phyloP scores from a whole-genome alignment of 2,329 filamentous ascomycete species.

The Seiridium cupressi region DNA sequence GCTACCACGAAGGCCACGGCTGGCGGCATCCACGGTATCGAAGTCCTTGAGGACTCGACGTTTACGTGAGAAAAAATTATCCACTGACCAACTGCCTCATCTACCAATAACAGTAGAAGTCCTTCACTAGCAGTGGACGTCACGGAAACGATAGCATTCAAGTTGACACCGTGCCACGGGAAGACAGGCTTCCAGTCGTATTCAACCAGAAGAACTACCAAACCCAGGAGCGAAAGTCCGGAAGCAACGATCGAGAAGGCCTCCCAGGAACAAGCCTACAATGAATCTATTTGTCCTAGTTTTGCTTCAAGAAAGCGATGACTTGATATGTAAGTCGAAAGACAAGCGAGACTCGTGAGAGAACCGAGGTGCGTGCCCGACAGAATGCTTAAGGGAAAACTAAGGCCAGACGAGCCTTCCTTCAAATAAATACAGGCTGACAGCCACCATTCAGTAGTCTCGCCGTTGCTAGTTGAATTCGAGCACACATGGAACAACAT shows the following conservation, averaged over 20 bases:
- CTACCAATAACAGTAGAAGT: background rate
- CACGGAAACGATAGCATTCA: slow-evolving; percentile 2
- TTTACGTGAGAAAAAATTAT: background rate
- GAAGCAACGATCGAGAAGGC: background rate
- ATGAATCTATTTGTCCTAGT: background rate
- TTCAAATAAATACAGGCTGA: no score
- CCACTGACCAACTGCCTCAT: slow-evolving; percentile 4
- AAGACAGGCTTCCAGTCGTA: background rate
- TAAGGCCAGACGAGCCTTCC: no score
- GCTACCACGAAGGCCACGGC: slow-evolving; percentile 1
- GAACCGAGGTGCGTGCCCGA: no score
- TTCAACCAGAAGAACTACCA: background rate
- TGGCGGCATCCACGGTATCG: background rate
- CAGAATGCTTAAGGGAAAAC: no score
- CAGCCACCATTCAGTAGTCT: no score
- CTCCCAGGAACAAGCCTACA: background rate
- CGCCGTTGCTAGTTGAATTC: no score
- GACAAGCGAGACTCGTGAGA: no score
- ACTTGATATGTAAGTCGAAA: background rate
- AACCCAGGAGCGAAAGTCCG: background rate
- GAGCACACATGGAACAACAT: no score
- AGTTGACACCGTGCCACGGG: background rate
- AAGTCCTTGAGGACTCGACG: background rate
- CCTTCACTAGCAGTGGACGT: slow-evolving; percentile 1
- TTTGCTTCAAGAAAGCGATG: background rate